phyloP scores from a whole-genome alignment of 139 green algal genomes.

The Chlorella sp. region DNA sequence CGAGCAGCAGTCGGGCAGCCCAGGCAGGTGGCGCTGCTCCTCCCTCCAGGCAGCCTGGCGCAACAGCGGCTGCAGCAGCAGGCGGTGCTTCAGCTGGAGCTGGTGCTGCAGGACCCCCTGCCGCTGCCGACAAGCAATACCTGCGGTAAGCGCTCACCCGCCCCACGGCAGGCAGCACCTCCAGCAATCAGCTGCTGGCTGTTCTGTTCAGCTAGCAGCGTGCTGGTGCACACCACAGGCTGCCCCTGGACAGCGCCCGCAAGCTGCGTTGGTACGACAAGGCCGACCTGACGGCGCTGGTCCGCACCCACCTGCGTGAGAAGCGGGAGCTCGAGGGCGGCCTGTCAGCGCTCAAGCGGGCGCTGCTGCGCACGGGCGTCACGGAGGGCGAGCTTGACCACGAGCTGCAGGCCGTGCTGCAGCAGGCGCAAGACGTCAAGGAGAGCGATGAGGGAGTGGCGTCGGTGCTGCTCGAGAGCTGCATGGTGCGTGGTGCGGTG shows the following conservation, averaged over 20 bases:
- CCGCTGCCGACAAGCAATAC: conserved; percentile 1
- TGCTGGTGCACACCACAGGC: no score
- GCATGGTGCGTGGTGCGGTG: neutral
- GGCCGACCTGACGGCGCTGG: conserved; percentile 22
- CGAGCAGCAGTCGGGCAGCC: no score
- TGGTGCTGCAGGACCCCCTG: neutral
- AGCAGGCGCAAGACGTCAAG: neutral
- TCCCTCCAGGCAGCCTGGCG: no score
- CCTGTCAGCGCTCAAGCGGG: conserved; percentile 16
- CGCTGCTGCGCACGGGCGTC: neutral
- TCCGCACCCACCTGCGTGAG: conserved; percentile 20
- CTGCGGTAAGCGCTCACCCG: neutral
- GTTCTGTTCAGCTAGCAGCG: no score
- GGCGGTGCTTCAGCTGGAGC: neutral
- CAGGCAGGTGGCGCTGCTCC: no score
- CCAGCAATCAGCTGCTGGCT: neutral
- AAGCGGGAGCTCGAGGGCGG: conserved; percentile 23
- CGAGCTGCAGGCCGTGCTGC: neutral
- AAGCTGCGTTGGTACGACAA: conserved; percentile 45
- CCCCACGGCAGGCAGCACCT: neutral
- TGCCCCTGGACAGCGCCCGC: conserved; percentile 27
- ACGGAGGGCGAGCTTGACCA: conserved; percentile 1
- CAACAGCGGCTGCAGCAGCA: neutral
- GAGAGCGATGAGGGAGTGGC: conserved; percentile 5
- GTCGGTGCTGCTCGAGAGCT: neutral